A percentile compares a stretch with the other conserved stretches of the same genome.
Evolutionary conservation across 352 stramenopile genomes (phyloP).

Genomic region (Pelagophyceae sp.): DNA sequence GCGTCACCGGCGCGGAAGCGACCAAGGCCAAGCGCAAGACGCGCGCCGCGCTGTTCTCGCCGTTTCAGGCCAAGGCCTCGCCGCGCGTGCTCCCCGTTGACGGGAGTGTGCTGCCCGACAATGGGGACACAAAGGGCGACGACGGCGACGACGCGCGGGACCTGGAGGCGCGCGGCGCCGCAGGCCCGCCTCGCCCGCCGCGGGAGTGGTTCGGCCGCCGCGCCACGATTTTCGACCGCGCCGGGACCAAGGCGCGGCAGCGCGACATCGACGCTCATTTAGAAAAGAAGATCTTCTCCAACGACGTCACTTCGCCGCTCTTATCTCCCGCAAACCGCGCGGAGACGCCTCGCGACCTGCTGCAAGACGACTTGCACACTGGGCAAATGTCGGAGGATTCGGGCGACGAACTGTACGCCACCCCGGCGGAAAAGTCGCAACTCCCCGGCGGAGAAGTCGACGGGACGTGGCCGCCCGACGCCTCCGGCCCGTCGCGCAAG

Average conservation of each 20-base stretch:
- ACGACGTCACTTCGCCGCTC: not conserved
- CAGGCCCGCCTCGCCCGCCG: not conserved
- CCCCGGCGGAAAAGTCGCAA: slow-evolving; percentile 8
- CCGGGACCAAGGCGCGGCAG: not conserved
- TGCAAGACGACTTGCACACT: not conserved
- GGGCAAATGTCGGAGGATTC: not conserved
- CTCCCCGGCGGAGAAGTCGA: slow-evolving; percentile 18
- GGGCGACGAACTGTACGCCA: slow-evolving; percentile 17
- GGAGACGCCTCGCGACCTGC: not conserved
- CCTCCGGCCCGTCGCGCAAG: slow-evolving; percentile 3
- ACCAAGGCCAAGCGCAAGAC: no score
- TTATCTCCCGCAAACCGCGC: not conserved
- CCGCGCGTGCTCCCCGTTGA: no score
- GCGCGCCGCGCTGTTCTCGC: no score
- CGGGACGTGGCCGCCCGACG: not conserved
- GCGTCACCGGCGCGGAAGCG: no score
- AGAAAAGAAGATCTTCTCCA: not conserved
- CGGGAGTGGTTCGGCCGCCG: not conserved
- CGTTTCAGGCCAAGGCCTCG: not conserved
- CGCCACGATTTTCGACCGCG: not conserved
- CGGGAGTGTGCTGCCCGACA: no score
- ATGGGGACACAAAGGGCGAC: not conserved
- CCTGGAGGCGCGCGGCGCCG: slow-evolving; percentile 12
- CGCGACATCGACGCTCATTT: no score
- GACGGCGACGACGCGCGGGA: not conserved